phyloP scores from a whole-genome alignment of 2,329 filamentous ascomycete genomes.

The Pseudonectria foliicola region DNA sequence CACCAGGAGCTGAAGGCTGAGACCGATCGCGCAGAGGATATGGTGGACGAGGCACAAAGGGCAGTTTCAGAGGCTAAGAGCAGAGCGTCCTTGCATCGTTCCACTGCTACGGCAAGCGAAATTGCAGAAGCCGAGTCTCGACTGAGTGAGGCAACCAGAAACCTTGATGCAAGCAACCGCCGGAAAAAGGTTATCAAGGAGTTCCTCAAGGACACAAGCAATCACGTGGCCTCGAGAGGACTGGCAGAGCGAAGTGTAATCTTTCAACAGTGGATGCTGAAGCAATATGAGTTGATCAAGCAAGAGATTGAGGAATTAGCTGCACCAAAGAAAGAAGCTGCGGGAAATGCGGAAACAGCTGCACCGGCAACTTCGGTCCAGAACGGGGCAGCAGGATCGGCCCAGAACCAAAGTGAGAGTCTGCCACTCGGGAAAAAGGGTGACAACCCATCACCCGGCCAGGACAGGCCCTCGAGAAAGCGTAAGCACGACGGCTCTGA shows the following conservation, averaged over 20 bases:
- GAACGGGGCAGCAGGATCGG: too few relatives aligned
- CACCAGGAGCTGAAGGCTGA: not conserved
- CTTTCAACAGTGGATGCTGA: constrained; percentile 13
- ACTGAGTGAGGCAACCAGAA: constrained; percentile 9
- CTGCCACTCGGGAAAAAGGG: too few relatives aligned
- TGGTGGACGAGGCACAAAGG: constrained; percentile 11
- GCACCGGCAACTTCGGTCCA: too few relatives aligned
- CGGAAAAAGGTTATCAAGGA: constrained; percentile 6
- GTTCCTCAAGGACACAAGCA: constrained; percentile 5
- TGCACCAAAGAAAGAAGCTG: not conserved
- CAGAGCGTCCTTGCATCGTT: too few relatives aligned
- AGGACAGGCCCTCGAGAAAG: too few relatives aligned
- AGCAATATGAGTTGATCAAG: constrained; percentile 14
- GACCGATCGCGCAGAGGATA: constrained; percentile 3
- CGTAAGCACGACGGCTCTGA: too few relatives aligned
- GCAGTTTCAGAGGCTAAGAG: constrained; percentile 11
- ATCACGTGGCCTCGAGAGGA: constrained; percentile 9
- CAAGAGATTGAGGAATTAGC: constrained; percentile 6
- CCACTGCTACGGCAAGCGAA: constrained; percentile 4
- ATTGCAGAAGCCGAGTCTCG: constrained; percentile 9
- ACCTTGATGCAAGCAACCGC: constrained; percentile 8
- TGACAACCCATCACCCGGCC: too few relatives aligned
- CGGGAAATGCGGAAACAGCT: not conserved
- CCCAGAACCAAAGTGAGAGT: too few relatives aligned
- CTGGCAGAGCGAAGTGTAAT: constrained; percentile 11